Conservation (phyloP, 495 filamentous ascomycete genomes). For the Xylaria longipes region DNA sequence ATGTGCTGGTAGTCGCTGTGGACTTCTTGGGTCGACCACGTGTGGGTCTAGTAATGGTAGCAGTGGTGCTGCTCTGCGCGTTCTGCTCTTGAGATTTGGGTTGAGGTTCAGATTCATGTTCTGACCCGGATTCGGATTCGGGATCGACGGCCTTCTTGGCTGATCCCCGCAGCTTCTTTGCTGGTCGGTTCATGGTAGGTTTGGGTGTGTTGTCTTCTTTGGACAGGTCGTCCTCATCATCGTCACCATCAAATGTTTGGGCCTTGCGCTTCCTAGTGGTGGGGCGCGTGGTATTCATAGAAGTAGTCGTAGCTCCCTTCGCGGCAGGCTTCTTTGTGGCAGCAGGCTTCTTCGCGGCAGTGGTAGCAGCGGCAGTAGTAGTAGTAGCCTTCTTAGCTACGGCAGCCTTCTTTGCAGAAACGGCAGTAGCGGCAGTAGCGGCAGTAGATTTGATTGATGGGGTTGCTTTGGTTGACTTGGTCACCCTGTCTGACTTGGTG, state of each 20-base stretch:
- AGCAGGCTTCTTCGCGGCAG: constrained; percentile 1
- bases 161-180: constrained; percentile 47
- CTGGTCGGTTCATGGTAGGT: constrained; percentile 36
- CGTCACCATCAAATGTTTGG: constrained; percentile 52
- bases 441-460: constrained; percentile 15
- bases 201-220: constrained; percentile 29
- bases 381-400: constrained; percentile 10
- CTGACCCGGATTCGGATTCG: constrained; percentile 29
- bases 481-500: constrained; percentile 43
- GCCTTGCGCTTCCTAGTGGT: constrained; percentile 53
- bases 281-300: constrained; percentile 22
- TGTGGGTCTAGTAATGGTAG: constrained; percentile 29
- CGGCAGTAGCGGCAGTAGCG: constrained; percentile 3
- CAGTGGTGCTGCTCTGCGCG: constrained; percentile 14
- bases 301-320: background rate
- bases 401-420: constrained; percentile 5
- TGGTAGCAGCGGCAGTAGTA: background rate
- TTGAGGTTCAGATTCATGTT: constrained; percentile 26
- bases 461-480: constrained; percentile 31
- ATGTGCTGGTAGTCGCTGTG: constrained; percentile 24
- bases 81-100: constrained; percentile 19
- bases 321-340: background rate
- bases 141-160: constrained; percentile 47
- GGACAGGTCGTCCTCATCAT: constrained; percentile 41
- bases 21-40: constrained; percentile 35